Conservation (phyloP, 2,329 filamentous ascomycete species). For the Microcyclospora pomicola region DNA sequence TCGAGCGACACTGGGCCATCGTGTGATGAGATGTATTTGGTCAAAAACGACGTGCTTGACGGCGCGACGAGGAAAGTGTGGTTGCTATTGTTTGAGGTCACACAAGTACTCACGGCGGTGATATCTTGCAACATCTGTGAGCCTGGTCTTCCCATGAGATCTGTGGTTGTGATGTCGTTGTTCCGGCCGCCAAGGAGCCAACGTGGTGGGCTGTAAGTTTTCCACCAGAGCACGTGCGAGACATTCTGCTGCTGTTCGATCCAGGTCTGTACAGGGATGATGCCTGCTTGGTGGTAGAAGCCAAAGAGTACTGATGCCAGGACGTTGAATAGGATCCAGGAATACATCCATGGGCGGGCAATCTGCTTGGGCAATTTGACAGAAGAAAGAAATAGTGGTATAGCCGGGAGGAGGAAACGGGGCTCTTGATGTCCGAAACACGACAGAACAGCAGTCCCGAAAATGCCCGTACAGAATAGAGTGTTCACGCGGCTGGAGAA, state of each 20-base stretch:
- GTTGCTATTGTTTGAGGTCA: conserved; percentile 38
- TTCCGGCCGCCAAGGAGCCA: conserved; percentile 70
- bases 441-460: conserved; percentile 56
- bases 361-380: conserved; percentile 49
- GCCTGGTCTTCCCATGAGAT: conserved; percentile 60
- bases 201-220: conserved; percentile 68
- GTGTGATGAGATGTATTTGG: conserved; percentile 31
- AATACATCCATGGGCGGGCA: conserved; percentile 37
- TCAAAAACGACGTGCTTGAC: conserved; percentile 55
- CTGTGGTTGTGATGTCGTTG: conserved; percentile 53
- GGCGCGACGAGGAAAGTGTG: conserved; percentile 50
- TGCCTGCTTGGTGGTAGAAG: conserved; percentile 67
- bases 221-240: conserved; percentile 67
- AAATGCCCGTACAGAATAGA: conserved; percentile 59
- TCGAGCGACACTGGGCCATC: conserved; percentile 36
- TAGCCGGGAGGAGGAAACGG: conserved; percentile 59
- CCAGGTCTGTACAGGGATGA: conserved; percentile 62
- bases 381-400: conserved; percentile 65
- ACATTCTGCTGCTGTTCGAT: conserved; percentile 54
- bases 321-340: conserved; percentile 33
- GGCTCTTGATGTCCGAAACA: conserved; percentile 69
- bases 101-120: conserved; percentile 48
- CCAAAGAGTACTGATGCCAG: conserved; percentile 60
- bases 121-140: conserved; percentile 47
- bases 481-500: conserved; percentile 41